Evolutionary conservation across 2,329 filamentous ascomycete species (phyloP), one percentile per base, ranked within the genome.

Genomic region (Pestalotiopsis sp.): DNA sequence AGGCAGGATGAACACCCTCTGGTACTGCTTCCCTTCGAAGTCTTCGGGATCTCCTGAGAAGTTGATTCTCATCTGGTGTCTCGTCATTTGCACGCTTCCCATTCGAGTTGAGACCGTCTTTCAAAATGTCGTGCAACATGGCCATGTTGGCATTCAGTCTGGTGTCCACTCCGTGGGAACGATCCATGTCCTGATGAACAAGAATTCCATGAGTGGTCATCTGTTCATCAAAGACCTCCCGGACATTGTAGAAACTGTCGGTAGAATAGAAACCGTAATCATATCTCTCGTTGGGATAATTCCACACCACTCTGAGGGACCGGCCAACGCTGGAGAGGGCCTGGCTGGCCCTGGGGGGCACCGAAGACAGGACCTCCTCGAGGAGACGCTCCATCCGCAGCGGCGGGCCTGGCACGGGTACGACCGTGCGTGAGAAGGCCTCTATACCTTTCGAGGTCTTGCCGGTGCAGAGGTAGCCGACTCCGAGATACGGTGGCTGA

Each of bases 401-500:
- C 20, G 20, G 22, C 24, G 9, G 20, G 3, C 56, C 24, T n/a
- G 20, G 11, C 5, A 22, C 24, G 7, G 22, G 26, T 6, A 58
- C 5, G 22, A 11, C 20, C 17, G 11, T 22, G 22, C 9, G n/a
- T 6, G 22, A 26, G 24, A 13, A 58, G 11, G 26, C 22, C 22
- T 58, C 24, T 9, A 35, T 35, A 7, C 56, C 11, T 14, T 13
- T 20, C 20, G 14, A 35, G 14, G 56, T 22, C 22, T 11, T 14
- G 30, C 30, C 30, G 30, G 64, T 66, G 30, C n/a, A 10, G 22
- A 66, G n/a, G 20, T 24, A 70, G 39, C 73, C 73, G 22, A 74
- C 39, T 13, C 64, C 67, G 57, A 68, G 68, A 22, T 72, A 73
- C 24, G 74, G 72, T n/a, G 69, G 70, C 62, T 73, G 71, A 39